Evolutionary conservation across 2,329 filamentous ascomycete genomes (phyloP), one percentile per base, ranked within the genome.

Genomic region (Chaetomium olivaceum): DNA sequence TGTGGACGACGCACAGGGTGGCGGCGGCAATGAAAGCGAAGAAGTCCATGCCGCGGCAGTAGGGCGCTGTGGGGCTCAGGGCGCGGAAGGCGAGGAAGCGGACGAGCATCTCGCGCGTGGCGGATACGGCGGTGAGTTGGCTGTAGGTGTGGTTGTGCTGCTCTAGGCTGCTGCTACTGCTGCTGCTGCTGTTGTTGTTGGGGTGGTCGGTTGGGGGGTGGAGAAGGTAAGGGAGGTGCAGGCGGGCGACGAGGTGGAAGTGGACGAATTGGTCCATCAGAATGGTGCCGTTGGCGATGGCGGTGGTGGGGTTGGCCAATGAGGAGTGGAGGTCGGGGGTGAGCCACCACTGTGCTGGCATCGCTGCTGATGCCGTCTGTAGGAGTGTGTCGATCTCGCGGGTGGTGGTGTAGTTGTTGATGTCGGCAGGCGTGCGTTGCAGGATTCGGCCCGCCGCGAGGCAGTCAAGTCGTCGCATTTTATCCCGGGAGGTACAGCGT

Each of bases 141-240:
- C 74, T 80, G 69, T 78, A 78, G 16, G 77, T 75, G 56, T 77
- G 76, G 11, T 57, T 9, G 67, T 73, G 7, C 62, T 59, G 19
- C 75, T 73, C 5, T 64, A 61, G 3, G 74, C 9, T 29, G 11
- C 11, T 27, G 25, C 5, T n/a, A 31, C n/a, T n/a, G n/a, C n/a
- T n/a, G 27, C 27, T 29, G 27, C 27, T 29, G 51, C 19, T 33
- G 51, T n/a, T 6, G 33, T 19, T 9, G 31, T 27, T 4, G 3
- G 14, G 4, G 33, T 7, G 4, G 54, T 43, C 71, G 46, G 14
- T 7, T 7, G 58, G 3, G 7, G 74, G 66, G 1, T 72, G 72
- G 4, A 82, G 72, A 67, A 83, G 74, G 64, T 80, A 80, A 1
- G 82, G 82, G 2, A 83, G 69, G 69, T 84, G 81, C 5, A 82